Percentiles rank a stretch among this genome's conserved stretches.
Conservation (phyloP, 2,329 filamentous ascomycete species). For the Apiospora pterosperma region DNA sequence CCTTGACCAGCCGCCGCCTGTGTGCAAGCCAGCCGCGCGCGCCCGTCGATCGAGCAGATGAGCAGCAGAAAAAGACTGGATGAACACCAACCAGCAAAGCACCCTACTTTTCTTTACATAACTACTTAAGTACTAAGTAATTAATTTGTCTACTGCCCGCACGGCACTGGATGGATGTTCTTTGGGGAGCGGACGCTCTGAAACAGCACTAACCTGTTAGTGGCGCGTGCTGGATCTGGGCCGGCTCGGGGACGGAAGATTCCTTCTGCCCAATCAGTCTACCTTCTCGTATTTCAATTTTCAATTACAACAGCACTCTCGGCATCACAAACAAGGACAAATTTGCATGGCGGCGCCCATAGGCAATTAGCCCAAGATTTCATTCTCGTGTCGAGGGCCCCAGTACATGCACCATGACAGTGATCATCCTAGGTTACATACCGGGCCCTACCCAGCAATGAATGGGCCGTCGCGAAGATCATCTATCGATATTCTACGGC, state of each 20-base stretch:
- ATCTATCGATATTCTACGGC: no score
- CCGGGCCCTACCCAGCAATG: no score
- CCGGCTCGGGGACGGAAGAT: background rate
- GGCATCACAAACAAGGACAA: background rate
- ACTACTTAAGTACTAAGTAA: no score
- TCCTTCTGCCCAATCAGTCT: background rate
- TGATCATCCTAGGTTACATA: no score
- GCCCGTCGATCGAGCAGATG: background rate
- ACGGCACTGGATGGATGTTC: no score
- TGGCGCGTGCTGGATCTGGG: background rate
- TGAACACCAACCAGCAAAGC: background rate
- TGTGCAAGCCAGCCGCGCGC: background rate
- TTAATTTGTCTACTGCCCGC: background rate
- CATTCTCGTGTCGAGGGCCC: background rate
- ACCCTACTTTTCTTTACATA: background rate
- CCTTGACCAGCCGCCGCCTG: background rate
- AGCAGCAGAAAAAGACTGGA: background rate
- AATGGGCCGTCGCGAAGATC: no score
- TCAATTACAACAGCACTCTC: background rate
- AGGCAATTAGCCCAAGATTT: slow-evolving; percentile 2
- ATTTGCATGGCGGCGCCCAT: background rate
- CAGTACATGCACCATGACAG: no score
- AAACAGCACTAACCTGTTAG: background rate
- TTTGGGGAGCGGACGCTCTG: background rate
- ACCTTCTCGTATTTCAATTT: background rate